Conservation (phyloP, 108 stramenopile genomes). For the Nitzschia inconspicua region DNA sequence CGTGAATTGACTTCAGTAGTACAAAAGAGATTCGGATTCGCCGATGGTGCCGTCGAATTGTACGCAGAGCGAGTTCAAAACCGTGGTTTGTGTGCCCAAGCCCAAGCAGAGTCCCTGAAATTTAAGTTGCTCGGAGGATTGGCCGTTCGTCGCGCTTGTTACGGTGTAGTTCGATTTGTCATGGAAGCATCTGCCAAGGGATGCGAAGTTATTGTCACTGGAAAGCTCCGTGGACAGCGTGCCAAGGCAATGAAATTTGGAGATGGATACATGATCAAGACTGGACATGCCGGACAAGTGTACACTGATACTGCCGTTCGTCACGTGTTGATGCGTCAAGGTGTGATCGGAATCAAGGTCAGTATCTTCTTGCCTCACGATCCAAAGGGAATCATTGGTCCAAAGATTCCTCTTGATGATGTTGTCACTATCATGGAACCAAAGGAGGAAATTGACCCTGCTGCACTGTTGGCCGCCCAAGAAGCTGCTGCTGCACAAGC, state of each 20-base stretch:
- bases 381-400: constrained; percentile 85
- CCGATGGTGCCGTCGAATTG: constrained; percentile 96
- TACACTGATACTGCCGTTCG: constrained; percentile 98
- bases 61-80: constrained; percentile 98
- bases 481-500: constrained; percentile 49
- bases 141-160: constrained; percentile 99
- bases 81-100: constrained; percentile 98
- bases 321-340: constrained; percentile 99
- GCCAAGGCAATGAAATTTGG: constrained; percentile 99
- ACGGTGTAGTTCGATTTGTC: constrained; percentile 99
- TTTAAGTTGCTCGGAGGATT: constrained; percentile 99
- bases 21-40: constrained; percentile 99
- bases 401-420: constrained; percentile 90
- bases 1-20: constrained; percentile 98
- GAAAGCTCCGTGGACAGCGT: constrained; percentile 99
- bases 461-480: constrained; percentile 62
- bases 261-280: constrained; percentile 99
- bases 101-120: constrained; percentile 99
- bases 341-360: constrained; percentile 99
- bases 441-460: constrained; percentile 80
- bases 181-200: constrained; percentile 99
- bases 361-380: constrained; percentile 98
- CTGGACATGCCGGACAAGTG: constrained; percentile 95
- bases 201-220: constrained; percentile 98
- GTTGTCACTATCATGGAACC: constrained; percentile 91